Base-by-base conservation (phyloP, 108 stramenopile species). In the Mediolabrus comicus region DNA sequence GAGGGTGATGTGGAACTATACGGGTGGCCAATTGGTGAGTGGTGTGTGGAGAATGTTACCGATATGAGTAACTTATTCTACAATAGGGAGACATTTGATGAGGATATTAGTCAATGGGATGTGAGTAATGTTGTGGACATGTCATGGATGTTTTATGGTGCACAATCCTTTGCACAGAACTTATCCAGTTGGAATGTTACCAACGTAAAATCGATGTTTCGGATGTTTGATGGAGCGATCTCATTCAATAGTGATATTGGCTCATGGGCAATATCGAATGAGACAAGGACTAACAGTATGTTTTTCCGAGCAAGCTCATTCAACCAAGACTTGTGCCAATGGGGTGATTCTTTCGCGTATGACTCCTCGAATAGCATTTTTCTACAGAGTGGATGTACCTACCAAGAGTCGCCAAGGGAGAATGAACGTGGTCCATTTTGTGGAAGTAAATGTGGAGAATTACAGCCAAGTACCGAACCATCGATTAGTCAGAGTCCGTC, bases 21-120 rank as follows among this genome's bases (percentile, higher is more conserved):
- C 57, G 57, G 57, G 22, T 59, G 27, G 7, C 57, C 57, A 3
- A 59, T 59, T 27, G 57, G 57, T 28, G 32, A 30, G 16, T 59
- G 57, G 57, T 59, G 57, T 11, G 57, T 59, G 29, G 57, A 27
- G 16, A 3, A 59, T 16, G 57, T 59, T 3, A 59, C 57, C 5
- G 57, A 59, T 30, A 31, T 59, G 28, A 38, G 38, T 19, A 22
- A 35, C n/a, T 22, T 62, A 3, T 62, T 36, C 12, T 33, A 13
- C 69, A 69, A 73, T 79, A 78, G 58, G 9, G 30, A 9, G 22
- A 17, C 59, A 32, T 71, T 71, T 60, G 39, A 71, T 60, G 33
- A 4, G 16, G 74, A 75, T 53, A 69, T 75, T 52, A 25, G 34
- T 46, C 24, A 27, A 5, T 77, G 76, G 76, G 56, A 65, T 53